Conservation (phyloP, 371 early-diverging fungal species). For the Choanephora cucurbitarum region DNA sequence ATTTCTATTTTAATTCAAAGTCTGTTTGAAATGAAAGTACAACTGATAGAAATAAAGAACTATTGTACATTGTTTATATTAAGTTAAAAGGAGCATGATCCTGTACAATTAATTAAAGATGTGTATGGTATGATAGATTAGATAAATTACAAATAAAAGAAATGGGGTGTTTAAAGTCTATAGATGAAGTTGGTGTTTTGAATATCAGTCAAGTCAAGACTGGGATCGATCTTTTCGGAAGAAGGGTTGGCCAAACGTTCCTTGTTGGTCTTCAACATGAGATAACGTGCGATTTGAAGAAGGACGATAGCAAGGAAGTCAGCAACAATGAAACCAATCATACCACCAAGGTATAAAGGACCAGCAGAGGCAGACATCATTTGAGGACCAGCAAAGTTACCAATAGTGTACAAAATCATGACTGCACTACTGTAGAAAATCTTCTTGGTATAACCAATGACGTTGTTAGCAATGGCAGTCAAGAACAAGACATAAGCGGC, state of each 20-base stretch:
- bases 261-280: constrained; percentile 24
- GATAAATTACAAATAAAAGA: not conserved
- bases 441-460: constrained; percentile 40
- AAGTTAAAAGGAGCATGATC: too few relatives aligned
- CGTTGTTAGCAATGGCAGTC: constrained; percentile 27
- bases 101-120: not conserved
- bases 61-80: too few relatives aligned
- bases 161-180: constrained; percentile 11
- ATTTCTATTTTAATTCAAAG: too few relatives aligned
- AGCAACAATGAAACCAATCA: constrained; percentile 27
- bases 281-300: constrained; percentile 19
- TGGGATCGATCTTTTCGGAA: constrained; percentile 1
- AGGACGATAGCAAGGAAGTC: constrained; percentile 28
- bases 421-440: constrained; percentile 30
- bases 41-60: too few relatives aligned
- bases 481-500: constrained; percentile 13
- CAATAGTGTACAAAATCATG: constrained; percentile 32
- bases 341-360: constrained; percentile 38
- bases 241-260: constrained; percentile 14
- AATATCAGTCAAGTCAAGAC: constrained; percentile 28
- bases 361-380: constrained; percentile 29
- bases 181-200: constrained; percentile 30
- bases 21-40: too few relatives aligned
- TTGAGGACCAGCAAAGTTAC: constrained; percentile 39
- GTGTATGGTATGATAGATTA: not conserved